Evolutionary conservation across 352 stramenopile species (phyloP).

Genomic region (Globisporangium uncinulatum): DNA sequence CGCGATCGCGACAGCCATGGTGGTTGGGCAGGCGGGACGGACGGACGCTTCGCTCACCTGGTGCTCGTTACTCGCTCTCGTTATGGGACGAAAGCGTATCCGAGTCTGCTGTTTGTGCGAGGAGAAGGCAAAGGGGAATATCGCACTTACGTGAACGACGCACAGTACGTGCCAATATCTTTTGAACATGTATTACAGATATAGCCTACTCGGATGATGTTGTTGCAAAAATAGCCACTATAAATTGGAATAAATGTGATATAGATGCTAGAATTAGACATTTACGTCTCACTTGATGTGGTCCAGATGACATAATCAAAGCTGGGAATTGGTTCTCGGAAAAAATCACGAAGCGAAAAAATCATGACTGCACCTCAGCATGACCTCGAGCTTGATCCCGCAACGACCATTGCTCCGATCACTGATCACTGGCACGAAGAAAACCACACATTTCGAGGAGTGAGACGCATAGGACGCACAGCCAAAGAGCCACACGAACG

Average conservation of each 20-base stretch:
- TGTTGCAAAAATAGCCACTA: neutral
- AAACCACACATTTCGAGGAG: too few species aligned
- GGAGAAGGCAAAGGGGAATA: slow-evolving; percentile 1
- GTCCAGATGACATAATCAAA: neutral
- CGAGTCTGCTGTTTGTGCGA: neutral
- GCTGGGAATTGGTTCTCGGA: neutral
- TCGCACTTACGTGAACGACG: neutral
- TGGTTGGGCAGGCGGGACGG: neutral
- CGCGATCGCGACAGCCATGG: slow-evolving; percentile 10
- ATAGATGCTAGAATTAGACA: neutral
- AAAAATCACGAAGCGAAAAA: neutral
- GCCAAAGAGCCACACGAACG: neutral
- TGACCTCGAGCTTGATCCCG: too few species aligned
- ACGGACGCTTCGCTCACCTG: neutral
- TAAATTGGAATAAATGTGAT: neutral
- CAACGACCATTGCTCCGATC: too few species aligned
- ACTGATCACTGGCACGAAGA: too few species aligned
- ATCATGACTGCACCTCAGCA: too few species aligned
- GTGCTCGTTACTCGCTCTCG: neutral
- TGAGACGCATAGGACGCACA: neutral
- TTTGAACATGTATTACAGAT: neutral
- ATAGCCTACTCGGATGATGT: neutral
- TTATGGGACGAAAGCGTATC: slow-evolving; percentile 3
- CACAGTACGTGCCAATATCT: neutral
- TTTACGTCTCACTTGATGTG: neutral